These are phyloP conservation scores for Globisporangium recalcitrans DNA, from an alignment of 352 stramenopile species.

Conservation along the genomic window DNA sequence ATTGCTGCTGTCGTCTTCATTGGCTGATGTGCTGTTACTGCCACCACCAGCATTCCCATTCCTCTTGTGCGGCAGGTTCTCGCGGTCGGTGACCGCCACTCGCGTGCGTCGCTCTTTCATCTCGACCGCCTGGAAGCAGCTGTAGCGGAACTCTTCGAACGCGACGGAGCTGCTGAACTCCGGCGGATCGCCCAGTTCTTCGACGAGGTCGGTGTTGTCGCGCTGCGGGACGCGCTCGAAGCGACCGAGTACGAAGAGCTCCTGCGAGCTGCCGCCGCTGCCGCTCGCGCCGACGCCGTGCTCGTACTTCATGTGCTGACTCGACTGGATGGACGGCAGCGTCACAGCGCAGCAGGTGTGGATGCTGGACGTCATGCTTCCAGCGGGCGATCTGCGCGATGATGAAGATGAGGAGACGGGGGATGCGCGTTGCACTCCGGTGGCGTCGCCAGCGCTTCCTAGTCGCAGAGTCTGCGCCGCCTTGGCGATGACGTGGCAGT, in stretches of 20 bases:
- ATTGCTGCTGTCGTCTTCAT: background rate
- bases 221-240: constrained; percentile 77
- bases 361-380: background rate
- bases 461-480: constrained; percentile 10
- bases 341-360: background rate
- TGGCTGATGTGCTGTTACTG: background rate
- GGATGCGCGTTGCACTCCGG: background rate
- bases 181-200: constrained; percentile 38
- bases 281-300: constrained; percentile 30
- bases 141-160: constrained; percentile 76
- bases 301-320: constrained; percentile 67
- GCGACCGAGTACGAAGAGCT: constrained; percentile 70
- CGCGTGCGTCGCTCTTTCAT: constrained; percentile 63
- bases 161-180: constrained; percentile 34
- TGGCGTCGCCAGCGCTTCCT: background rate
- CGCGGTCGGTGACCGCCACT: constrained; percentile 15
- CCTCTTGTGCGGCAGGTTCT: background rate
- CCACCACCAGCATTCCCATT: background rate
- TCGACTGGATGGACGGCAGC: constrained; percentile 4
- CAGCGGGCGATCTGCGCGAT: background rate
- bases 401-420: background rate
- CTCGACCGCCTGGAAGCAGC: constrained; percentile 76
- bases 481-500: constrained; percentile 62
- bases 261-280: constrained; percentile 36
- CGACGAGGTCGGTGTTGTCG: constrained; percentile 41